phyloP scores from a whole-genome alignment of 352 stramenopile genomes.

The Proteromonas lacertae region DNA sequence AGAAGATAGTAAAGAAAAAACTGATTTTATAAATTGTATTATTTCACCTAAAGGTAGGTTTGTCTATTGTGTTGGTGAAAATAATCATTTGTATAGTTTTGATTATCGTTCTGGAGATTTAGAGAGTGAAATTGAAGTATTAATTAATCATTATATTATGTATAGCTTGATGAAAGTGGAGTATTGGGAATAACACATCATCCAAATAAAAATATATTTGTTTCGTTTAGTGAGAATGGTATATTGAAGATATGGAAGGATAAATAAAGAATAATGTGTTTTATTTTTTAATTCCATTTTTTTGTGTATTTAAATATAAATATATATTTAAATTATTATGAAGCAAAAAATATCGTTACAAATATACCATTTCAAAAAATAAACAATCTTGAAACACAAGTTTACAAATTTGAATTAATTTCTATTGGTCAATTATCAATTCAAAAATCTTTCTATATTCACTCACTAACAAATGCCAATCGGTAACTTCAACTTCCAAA shows the following conservation, averaged over 20 bases:
- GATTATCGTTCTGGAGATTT: conserved; percentile 14
- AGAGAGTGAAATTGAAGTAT: conserved; percentile 6
- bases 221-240: conserved; percentile 27
- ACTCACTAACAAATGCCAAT: too few species aligned
- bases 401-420: too few species aligned
- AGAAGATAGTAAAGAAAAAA: not conserved
- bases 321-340: too few species aligned
- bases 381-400: too few species aligned
- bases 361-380: too few species aligned
- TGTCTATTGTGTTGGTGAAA: conserved; percentile 38
- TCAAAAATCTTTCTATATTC: too few species aligned
- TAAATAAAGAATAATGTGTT: too few species aligned
- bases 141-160: conserved; percentile 7
- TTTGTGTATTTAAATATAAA: too few species aligned
- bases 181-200: conserved; percentile 31
- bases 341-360: too few species aligned
- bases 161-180: conserved; percentile 28
- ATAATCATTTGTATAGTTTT: conserved; percentile 27
- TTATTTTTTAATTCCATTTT: too few species aligned
- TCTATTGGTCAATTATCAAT: too few species aligned
- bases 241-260: conserved; percentile 1
- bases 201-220: conserved; percentile 33
- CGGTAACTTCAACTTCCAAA: too few species aligned
- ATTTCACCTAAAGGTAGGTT: conserved; percentile 25
- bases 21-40: not conserved